Conservation (phyloP, 257 asterid genomes). For the Schizonepeta tenuifolia region DNA sequence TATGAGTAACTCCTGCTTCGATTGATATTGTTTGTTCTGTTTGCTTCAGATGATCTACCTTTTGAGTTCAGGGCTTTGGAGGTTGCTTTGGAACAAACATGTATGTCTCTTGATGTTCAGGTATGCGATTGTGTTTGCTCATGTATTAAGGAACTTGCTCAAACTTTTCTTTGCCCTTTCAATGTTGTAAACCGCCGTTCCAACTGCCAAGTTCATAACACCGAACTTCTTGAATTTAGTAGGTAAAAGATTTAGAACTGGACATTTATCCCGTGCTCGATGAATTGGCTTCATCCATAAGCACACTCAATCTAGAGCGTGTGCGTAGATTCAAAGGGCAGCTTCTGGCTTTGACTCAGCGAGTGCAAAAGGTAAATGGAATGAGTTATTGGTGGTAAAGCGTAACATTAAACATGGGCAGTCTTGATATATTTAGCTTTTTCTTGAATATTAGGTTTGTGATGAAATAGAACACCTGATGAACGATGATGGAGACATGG, state of each 20-base stretch:
- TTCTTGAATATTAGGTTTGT: conserved; percentile 64
- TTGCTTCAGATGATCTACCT: conserved; percentile 88
- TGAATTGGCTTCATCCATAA: conserved; percentile 83
- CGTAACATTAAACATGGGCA: conserved; percentile 18
- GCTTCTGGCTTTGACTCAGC: conserved; percentile 92
- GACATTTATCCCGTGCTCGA: conserved; percentile 95
- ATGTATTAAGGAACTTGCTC: background rate
- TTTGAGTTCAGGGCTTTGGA: conserved; percentile 97
- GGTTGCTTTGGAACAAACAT: conserved; percentile 91
- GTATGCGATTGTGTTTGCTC: conserved; percentile 48
- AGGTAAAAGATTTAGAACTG: conserved; percentile 89
- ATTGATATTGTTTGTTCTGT: conserved; percentile 35
- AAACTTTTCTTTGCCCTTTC: background rate
- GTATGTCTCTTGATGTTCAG: conserved; percentile 94
- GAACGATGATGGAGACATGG: conserved; percentile 99
- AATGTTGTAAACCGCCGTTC: background rate
- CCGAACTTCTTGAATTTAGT: conserved; percentile 43
- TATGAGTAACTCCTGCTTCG: background rate
- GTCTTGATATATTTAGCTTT: conserved; percentile 23
- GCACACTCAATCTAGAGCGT: conserved; percentile 92
- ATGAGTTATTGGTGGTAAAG: conserved; percentile 8
- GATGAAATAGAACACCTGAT: conserved; percentile 96
- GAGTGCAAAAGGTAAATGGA: conserved; percentile 83
- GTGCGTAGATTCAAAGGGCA: conserved; percentile 97
- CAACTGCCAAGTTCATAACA: conserved; percentile 21